phyloP scores from a whole-genome alignment of 2,329 filamentous ascomycete genomes.

The Botrytis porri region DNA sequence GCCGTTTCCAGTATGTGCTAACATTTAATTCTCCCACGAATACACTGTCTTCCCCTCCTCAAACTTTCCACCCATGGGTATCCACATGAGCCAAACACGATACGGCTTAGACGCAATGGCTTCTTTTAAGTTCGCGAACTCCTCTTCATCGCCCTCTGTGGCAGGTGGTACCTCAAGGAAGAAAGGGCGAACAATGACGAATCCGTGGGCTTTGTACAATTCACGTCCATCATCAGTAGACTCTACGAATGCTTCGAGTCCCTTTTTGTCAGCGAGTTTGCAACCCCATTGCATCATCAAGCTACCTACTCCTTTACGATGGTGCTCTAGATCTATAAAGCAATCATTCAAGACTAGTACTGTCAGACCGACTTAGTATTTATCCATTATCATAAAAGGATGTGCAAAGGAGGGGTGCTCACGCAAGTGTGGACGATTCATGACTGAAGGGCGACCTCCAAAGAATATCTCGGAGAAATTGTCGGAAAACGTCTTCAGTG shows the following conservation, averaged over 20 bases:
- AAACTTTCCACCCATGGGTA: conserved; percentile 10
- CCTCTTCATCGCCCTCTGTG: background rate
- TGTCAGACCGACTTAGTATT: background rate
- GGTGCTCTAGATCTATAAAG: conserved; percentile 3
- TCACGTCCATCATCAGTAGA: conserved; percentile 6
- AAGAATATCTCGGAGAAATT: background rate
- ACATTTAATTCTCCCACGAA: background rate
- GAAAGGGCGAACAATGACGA: conserved; percentile 5
- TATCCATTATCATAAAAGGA: background rate
- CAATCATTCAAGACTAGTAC: background rate
- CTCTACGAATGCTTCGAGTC: conserved; percentile 7
- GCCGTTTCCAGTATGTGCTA: background rate
- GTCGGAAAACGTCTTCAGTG: background rate
- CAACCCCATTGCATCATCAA: conserved; percentile 13
- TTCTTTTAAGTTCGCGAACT: background rate
- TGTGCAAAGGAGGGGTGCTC: background rate
- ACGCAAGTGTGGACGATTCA: conserved; percentile 14
- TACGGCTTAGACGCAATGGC: background rate
- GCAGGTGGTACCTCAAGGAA: background rate
- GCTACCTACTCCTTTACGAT: background rate
- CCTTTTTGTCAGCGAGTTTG: conserved; percentile 11
- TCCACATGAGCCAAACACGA: conserved; percentile 15
- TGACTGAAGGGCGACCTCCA: background rate
- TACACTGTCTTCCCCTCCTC: conserved; percentile 3
- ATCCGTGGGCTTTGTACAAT: conserved; percentile 3